Percentiles rank a stretch among this genome's conserved stretches.
These are phyloP conservation scores for Calonectria pauciramosa DNA, from an alignment of 2,329 filamentous ascomycete genomes.

Conservation along the genomic window DNA sequence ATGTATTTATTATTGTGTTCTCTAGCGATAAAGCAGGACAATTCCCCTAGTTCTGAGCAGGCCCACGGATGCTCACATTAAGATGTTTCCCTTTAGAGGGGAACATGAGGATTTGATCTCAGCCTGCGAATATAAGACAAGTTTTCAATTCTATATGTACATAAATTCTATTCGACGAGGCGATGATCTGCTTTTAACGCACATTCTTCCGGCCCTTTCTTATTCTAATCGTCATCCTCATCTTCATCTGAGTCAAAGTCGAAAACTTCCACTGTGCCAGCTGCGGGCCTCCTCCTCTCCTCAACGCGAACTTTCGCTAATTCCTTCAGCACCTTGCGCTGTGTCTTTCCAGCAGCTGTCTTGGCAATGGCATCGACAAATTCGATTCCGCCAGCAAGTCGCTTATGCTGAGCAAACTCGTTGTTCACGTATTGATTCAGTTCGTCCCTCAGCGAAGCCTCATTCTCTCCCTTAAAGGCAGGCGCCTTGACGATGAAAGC, in stretches of 20 bases:
- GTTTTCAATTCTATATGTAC: background rate
- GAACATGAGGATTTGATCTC: too few species aligned
- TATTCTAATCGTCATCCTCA: background rate
- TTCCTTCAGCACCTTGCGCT: constrained; percentile 19
- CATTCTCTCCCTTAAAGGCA: constrained; percentile 13
- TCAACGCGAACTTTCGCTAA: constrained; percentile 16
- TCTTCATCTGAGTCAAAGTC: constrained; percentile 21
- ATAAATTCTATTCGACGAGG: background rate
- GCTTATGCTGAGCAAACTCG: constrained; percentile 22
- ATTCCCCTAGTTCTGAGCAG: too few species aligned
- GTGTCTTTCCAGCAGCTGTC: constrained; percentile 19
- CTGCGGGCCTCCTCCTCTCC: constrained; percentile 6
- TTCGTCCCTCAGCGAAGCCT: background rate
- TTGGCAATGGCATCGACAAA: constrained; percentile 18
- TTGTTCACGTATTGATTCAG: constrained; percentile 8
- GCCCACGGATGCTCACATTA: too few species aligned
- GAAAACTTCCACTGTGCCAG: constrained; percentile 8
- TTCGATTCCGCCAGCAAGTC: constrained; percentile 18
- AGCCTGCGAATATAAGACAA: too few species aligned
- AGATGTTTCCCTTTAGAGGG: too few species aligned
- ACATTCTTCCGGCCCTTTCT: background rate
- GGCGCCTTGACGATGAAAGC: constrained; percentile 19
- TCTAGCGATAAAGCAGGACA: too few species aligned
- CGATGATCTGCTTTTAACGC: background rate
- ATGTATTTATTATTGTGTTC: too few species aligned